Percentiles rank a stretch among this genome's conserved stretches.
Conservation (phyloP, 164 flowering plant species). For the Liquidambar formosana region DNA sequence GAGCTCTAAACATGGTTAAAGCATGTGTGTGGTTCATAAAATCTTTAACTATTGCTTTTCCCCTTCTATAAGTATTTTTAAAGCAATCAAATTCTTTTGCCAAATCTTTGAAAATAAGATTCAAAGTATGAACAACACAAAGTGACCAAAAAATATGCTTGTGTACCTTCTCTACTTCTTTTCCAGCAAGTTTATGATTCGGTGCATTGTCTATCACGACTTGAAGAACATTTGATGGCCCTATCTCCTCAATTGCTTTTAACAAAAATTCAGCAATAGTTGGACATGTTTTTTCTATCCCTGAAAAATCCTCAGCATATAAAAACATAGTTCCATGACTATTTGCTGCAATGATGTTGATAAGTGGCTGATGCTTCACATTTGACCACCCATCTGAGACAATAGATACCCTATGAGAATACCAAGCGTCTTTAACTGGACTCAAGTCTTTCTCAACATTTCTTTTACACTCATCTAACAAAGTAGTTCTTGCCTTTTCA, state of each 20-base stretch:
- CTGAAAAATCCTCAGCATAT: constrained; percentile 10
- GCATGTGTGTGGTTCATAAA: constrained; percentile 16
- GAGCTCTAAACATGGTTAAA: constrained; percentile 13
- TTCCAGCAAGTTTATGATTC: constrained; percentile 22
- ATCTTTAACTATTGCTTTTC: constrained; percentile 20
- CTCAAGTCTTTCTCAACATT: constrained; percentile 17
- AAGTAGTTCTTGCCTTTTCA: constrained; percentile 18
- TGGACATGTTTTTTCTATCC: constrained; percentile 22
- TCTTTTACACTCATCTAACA: constrained; percentile 15
- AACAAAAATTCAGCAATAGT: too few relatives aligned
- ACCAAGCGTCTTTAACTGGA: constrained; percentile 22
- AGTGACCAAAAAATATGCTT: constrained; percentile 37
- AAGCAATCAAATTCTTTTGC: constrained; percentile 16
- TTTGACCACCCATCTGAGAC: constrained; percentile 28
- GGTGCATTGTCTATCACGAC: constrained; percentile 21
- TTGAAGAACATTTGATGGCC: too few relatives aligned
- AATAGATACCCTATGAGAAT: constrained; percentile 23
- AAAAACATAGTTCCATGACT: too few relatives aligned
- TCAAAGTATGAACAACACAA: constrained; percentile 30
- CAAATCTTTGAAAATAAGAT: constrained; percentile 27
- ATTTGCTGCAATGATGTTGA: constrained; percentile 17
- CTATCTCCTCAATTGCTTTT: too few relatives aligned
- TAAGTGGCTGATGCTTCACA: constrained; percentile 15
- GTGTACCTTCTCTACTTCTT: constrained; percentile 18
- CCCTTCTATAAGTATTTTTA: constrained; percentile 19